A percentile compares a stretch with the other conserved stretches of the same genome.
These are phyloP conservation scores for Neurospora sp. DNA, from an alignment of 495 filamentous ascomycete genomes.

Conservation along the genomic window DNA sequence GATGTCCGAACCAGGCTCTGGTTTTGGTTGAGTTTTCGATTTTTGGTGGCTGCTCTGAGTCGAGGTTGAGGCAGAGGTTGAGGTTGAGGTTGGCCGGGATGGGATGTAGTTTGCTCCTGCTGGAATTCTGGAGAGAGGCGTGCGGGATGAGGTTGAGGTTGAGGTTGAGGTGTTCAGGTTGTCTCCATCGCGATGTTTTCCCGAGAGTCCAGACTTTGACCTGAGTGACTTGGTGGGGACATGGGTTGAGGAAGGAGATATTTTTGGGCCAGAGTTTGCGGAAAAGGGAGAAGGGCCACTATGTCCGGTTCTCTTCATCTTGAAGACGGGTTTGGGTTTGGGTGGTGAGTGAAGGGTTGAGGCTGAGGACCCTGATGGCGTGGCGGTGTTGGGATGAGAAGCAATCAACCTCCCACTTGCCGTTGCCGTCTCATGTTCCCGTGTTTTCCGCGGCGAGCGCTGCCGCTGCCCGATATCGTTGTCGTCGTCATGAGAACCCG, in stretches of 20 bases:
- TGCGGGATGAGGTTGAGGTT: background rate
- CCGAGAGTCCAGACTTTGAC: background rate
- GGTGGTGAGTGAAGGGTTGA: background rate
- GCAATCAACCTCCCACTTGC: background rate
- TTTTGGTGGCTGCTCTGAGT: background rate
- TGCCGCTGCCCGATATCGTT: background rate
- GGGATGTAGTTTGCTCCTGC: background rate
- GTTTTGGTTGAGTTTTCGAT: background rate
- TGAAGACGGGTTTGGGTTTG: constrained; percentile 7
- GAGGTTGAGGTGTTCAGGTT: background rate
- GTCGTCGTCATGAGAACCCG: background rate
- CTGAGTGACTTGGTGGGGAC: constrained; percentile 8
- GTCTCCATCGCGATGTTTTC: constrained; percentile 2
- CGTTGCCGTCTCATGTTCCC: background rate
- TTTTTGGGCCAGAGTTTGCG: background rate
- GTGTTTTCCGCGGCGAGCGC: background rate
- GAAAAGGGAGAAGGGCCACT: constrained; percentile 4
- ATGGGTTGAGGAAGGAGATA: background rate
- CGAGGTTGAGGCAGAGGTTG: background rate
- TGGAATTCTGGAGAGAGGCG: background rate
- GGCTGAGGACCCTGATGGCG: background rate
- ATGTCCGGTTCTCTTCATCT: constrained; percentile 12
- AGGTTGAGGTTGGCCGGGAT: background rate
- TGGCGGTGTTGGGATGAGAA: background rate
- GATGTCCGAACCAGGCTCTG: background rate